phyloP scores from a whole-genome alignment of 2,329 filamentous ascomycete genomes.

The Pseudogymnoascus sp. region DNA sequence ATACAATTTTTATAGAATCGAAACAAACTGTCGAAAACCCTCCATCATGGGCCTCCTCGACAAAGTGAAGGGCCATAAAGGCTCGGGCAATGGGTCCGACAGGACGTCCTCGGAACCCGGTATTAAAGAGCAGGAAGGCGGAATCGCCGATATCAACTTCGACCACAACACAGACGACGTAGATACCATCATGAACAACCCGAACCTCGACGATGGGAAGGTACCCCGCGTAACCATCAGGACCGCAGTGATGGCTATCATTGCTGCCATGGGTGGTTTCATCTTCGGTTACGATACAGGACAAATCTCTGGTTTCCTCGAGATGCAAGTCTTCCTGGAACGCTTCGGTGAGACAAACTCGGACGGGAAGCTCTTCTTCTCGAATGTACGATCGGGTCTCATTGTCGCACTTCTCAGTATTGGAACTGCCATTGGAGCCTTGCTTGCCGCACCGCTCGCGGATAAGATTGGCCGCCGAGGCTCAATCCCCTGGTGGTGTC shows the following conservation, averaged over 20 bases:
- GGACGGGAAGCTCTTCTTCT: conserved; percentile 35
- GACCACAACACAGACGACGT: background rate
- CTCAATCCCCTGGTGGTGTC: conserved; percentile 42
- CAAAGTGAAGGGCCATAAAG: conserved; percentile 1
- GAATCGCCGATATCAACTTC: background rate
- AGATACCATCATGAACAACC: background rate
- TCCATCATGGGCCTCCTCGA: conserved; percentile 3
- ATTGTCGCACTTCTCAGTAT: conserved; percentile 39
- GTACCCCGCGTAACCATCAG: conserved; percentile 5
- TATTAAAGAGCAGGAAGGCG: background rate
- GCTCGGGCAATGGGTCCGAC: background rate
- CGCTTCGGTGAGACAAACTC: conserved; percentile 42
- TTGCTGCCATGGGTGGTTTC: conserved; percentile 25
- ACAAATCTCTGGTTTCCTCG: conserved; percentile 48
- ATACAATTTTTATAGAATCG: background rate
- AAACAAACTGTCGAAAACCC: background rate
- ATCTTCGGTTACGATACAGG: conserved; percentile 29
- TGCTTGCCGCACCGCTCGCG: conserved; percentile 50
- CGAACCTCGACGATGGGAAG: conserved; percentile 1
- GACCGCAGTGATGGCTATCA: conserved; percentile 9
- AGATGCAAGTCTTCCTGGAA: conserved; percentile 47
- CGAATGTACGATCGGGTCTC: conserved; percentile 52
- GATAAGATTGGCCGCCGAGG: conserved; percentile 53
- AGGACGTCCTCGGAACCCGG: background rate
- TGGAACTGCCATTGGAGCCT: conserved; percentile 46